Conservation (phyloP, 108 stramenopile genomes). For the Pseudonitzschia multiseries region DNA sequence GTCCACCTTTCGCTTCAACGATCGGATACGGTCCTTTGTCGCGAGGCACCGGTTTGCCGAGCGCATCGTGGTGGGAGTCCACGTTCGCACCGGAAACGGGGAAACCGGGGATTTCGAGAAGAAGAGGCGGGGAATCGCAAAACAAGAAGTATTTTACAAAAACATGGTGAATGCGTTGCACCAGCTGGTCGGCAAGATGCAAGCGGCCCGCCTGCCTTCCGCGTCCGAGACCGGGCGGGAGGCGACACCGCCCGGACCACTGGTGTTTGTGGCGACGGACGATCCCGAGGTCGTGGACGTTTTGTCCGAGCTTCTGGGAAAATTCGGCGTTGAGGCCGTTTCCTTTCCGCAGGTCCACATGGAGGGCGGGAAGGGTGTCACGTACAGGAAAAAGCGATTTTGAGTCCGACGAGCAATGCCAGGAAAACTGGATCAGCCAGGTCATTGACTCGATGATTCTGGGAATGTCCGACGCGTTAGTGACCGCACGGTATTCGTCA, state of each 20-base stretch:
- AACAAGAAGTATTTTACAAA: conserved; percentile 6
- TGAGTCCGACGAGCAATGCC: conserved; percentile 7
- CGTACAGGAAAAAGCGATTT: background rate
- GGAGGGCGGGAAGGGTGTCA: conserved; percentile 14
- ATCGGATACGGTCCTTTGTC: background rate
- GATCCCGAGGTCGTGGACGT: background rate
- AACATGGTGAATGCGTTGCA: background rate
- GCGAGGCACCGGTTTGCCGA: background rate
- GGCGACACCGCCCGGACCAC: conserved; percentile 3
- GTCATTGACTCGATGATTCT: conserved; percentile 50
- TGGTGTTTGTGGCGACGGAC: conserved; percentile 53
- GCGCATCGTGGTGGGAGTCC: conserved; percentile 35
- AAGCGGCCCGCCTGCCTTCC: background rate
- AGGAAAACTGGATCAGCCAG: conserved; percentile 20
- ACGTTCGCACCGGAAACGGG: conserved; percentile 59
- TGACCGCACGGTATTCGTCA: conserved; percentile 41
- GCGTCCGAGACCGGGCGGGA: background rate
- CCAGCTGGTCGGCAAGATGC: background rate
- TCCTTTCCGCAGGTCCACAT: conserved; percentile 12
- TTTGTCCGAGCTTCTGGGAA: background rate
- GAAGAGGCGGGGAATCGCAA: conserved; percentile 30
- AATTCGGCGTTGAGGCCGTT: conserved; percentile 35
- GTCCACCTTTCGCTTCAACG: background rate
- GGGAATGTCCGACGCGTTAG: conserved; percentile 40
- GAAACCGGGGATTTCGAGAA: conserved; percentile 44